Percentiles rank a stretch among this genome's conserved stretches.
Conservation (phyloP, 202 grass and related monocot genomes). For the Panicum virgatum region DNA sequence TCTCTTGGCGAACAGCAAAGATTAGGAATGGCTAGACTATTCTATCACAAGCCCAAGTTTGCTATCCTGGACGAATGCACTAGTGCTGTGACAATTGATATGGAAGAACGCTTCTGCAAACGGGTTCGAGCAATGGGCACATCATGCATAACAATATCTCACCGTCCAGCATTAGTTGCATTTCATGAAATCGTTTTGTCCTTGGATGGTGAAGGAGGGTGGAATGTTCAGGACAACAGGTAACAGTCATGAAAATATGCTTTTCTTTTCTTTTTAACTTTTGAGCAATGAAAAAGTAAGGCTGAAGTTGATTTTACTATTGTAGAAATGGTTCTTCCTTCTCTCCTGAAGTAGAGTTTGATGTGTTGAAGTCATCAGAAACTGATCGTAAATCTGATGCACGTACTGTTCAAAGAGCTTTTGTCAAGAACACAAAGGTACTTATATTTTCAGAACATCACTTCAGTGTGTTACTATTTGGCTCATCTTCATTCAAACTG, state of each 20-base stretch:
- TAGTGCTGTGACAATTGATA: slow-evolving; percentile 96
- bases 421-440: slow-evolving; percentile 64
- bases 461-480: background rate
- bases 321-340: slow-evolving; percentile 47
- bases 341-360: slow-evolving; percentile 51
- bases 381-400: slow-evolving; percentile 78
- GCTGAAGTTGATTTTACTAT: slow-evolving; percentile 18
- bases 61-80: slow-evolving; percentile 99
- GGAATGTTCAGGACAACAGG: slow-evolving; percentile 90
- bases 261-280: background rate
- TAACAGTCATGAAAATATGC: slow-evolving; percentile 33
- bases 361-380: slow-evolving; percentile 59
- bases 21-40: slow-evolving; percentile 96
- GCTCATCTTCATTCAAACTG: slow-evolving; percentile 14
- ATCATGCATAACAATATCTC: slow-evolving; percentile 97
- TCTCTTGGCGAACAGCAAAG: slow-evolving; percentile 99
- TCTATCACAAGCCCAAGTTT: slow-evolving; percentile 98
- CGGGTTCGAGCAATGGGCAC: slow-evolving; percentile 93
- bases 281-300: background rate
- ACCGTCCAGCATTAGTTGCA: slow-evolving; percentile 91
- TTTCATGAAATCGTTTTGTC: slow-evolving; percentile 97
- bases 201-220: slow-evolving; percentile 97
- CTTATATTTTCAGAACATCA: slow-evolving; percentile 20
- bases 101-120: slow-evolving; percentile 96
- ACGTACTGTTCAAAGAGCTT: slow-evolving; percentile 93